Conservation (phyloP, 106 monocot species). For the Allium cepa region DNA sequence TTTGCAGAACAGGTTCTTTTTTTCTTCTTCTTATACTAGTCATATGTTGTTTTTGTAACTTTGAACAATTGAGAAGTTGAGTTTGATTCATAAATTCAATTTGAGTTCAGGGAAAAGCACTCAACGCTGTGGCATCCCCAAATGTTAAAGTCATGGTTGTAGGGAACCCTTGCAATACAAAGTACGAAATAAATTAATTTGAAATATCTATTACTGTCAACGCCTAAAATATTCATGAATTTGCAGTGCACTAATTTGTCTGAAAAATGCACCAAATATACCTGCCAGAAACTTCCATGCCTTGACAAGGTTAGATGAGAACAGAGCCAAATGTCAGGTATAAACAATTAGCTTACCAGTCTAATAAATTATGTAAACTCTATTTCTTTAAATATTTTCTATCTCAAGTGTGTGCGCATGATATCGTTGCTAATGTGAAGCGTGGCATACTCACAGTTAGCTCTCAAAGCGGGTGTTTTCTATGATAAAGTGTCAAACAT, state of each 20-base stretch:
- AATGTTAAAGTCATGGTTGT: conserved; percentile 90
- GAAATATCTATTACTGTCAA: not conserved
- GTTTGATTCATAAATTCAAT: not conserved
- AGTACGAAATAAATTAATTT: conserved; percentile 27
- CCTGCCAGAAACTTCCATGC: conserved; percentile 98
- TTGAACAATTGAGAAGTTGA: too few species aligned
- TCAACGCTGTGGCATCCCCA: conserved; percentile 88
- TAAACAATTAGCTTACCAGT: not conserved
- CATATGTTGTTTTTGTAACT: too few species aligned
- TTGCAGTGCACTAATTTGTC: conserved; percentile 88
- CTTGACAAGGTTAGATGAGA: conserved; percentile 95
- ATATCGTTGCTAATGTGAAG: not conserved
- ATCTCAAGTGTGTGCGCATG: not conserved
- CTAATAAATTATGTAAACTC: not conserved
- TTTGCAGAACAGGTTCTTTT: conserved; percentile 74
- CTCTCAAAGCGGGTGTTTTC: conserved; percentile 92
- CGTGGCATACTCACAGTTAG: conserved; percentile 41
- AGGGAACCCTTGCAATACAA: conserved; percentile 98
- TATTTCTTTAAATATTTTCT: not conserved
- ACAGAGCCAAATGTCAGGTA: conserved; percentile 98
- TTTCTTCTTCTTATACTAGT: too few species aligned
- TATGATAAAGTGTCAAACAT: conserved; percentile 98
- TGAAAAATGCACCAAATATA: conserved; percentile 95
- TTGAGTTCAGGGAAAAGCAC: conserved; percentile 78
- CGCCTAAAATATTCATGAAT: conserved; percentile 4